Evolutionary conservation across 2,329 filamentous ascomycete species (phyloP), one percentile per base, ranked within the genome.

Genomic region (Arthrinium puccinioides): DNA sequence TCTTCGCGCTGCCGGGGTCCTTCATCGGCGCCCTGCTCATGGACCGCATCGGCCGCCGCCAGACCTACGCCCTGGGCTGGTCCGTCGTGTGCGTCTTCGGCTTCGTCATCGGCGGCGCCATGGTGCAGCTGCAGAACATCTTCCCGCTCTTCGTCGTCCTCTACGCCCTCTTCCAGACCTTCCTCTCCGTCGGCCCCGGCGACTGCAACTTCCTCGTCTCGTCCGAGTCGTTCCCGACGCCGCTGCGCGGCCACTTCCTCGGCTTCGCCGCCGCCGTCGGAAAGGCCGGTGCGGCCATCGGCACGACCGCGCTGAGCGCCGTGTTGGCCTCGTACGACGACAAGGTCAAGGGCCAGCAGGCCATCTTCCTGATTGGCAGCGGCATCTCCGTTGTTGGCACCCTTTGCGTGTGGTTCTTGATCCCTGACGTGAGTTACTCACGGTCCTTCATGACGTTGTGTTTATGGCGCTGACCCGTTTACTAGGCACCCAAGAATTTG

Each of bases 11-110:
- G 2, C 32, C 32, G 6, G 32, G 32, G 1, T 20, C 32, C 4
- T 30, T 73, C 36, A 51, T 73, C 9, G 71, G 70, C 3, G 69
- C 68, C 0, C 60, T 53, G 24, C 60, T 74, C 5, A 68, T 65
- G 37, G 64, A 73, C 44, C 54, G 55, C 4, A 49, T 74, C 10
- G 70, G 70, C 6, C 62, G 71, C 6, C 67, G 68, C 34, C 64
- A 64, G 27, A 66, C 67, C 16, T 71, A 70, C 57, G 71, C 70
- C 57, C 45, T 70, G 9, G 69, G 70, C 0, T 72, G 74, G 46
- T 54, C 52, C 6, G 67, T 69, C 13, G 72, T 73, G 38, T 50
- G 72, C 8, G 52, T 74, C 27, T 69, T 74, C 36, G 70, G 70
- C 2, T 58, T 74, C 21, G 68, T 71, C 33, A 70, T 74, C 32